Evolutionary conservation across 345 rosid species (phyloP).

Genomic region (Litchi chinensis): DNA sequence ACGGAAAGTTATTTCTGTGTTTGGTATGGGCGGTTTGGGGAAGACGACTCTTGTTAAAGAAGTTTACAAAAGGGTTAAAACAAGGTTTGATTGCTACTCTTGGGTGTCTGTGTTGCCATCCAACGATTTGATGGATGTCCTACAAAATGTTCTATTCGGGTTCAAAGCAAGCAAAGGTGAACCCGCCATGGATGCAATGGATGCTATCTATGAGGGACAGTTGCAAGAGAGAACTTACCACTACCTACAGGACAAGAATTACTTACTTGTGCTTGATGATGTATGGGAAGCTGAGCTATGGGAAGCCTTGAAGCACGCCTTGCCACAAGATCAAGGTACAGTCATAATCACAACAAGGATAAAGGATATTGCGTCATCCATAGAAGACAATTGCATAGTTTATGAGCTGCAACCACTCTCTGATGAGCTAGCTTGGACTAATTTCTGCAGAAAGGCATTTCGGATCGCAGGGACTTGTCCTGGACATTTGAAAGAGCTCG

Average conservation of each 20-base stretch:
- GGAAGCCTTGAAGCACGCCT: neutral
- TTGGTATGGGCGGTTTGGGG: neutral
- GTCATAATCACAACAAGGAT: neutral
- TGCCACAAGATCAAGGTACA: neutral
- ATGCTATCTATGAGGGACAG: neutral
- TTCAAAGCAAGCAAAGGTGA: constrained; percentile 1
- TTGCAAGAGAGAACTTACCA: neutral
- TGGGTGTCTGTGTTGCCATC: neutral
- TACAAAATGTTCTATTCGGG: neutral
- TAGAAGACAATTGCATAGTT: neutral
- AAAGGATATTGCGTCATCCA: neutral
- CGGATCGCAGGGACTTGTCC: neutral
- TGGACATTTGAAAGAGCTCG: neutral
- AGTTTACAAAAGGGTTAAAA: neutral
- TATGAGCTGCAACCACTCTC: neutral
- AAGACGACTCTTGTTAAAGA: neutral
- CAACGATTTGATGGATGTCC: neutral
- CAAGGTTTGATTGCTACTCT: neutral
- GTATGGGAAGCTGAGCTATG: neutral
- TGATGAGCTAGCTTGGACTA: neutral
- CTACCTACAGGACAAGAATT: neutral
- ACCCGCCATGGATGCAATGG: neutral
- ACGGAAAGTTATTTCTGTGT: neutral
- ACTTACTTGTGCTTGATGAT: neutral
- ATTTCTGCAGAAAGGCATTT: constrained; percentile 2